Evolutionary conservation across 2,329 filamentous ascomycete genomes (phyloP).

Genomic region (Alternaria postmessia): DNA sequence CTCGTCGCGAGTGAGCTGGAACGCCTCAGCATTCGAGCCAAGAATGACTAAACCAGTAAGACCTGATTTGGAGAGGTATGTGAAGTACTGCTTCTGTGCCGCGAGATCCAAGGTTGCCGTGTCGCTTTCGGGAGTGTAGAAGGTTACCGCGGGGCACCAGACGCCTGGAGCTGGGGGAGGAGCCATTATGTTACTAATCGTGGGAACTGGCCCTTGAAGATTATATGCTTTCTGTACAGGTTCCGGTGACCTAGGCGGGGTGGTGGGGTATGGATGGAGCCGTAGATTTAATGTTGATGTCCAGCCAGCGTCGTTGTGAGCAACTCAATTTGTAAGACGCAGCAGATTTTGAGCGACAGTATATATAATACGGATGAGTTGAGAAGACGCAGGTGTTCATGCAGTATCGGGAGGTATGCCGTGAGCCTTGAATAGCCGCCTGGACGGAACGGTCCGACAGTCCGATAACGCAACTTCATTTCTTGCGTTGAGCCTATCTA

Average conservation of each 20-base stretch:
- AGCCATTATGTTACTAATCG: constrained; percentile 12
- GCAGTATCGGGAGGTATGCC: constrained; percentile 15
- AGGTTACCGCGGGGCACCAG: constrained; percentile 55
- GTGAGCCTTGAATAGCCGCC: constrained; percentile 20
- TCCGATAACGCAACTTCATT: background rate
- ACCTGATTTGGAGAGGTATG: constrained; percentile 54
- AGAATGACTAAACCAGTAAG: constrained; percentile 57
- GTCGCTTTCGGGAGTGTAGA: constrained; percentile 51
- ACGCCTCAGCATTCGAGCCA: constrained; percentile 58
- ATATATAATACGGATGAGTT: background rate
- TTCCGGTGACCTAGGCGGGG: background rate
- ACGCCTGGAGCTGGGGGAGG: constrained; percentile 35
- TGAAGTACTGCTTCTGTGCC: constrained; percentile 55
- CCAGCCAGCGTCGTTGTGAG: background rate
- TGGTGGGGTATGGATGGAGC: background rate
- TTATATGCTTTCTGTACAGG: background rate
- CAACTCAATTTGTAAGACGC: background rate
- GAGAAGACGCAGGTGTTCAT: constrained; percentile 9
- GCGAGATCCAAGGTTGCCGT: constrained; percentile 53
- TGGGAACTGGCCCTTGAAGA: background rate
- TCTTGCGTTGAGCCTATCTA: background rate
- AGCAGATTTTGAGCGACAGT: background rate
- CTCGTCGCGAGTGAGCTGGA: constrained; percentile 56
- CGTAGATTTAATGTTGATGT: background rate
- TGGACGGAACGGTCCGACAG: constrained; percentile 6